Base-by-base conservation (phyloP, 2,329 filamentous ascomycete genomes). In the Beauveria brongniartii region DNA sequence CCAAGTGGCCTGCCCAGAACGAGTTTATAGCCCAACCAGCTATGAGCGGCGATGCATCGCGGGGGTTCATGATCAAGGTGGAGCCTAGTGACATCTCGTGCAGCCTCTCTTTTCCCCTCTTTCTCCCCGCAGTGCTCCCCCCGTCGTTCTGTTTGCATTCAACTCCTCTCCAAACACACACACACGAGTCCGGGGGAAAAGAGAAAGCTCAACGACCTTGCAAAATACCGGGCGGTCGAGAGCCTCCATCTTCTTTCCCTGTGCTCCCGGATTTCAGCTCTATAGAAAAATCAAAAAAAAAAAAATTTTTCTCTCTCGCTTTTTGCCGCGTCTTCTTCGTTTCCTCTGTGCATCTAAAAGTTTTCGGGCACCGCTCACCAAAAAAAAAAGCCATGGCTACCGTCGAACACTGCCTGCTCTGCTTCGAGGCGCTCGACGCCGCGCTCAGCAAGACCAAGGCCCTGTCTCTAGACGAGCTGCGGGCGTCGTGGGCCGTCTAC, bases 351-450 rank as follows among this genome's bases (percentile, higher is more conserved):
- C 34, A 37, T 37, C 12, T 14, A 5, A 37, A 34, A 5, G 34
- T 12, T 5, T 5, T 12, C 14, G 34, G 34, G 34, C 34, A 37
- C 5, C 34, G 12, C 34, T 12, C 1, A 12, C 9, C 9, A 30
- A 12, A 14, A 5, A 30, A 12, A 14, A 5, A 4, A 24, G 54
- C 50, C 66, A 97, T 97, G 93, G 93, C 94, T 54, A 88, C 89
- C 61, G 76, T 84, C 68, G 88, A 87, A 63, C 93, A 97, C 75
- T 97, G 92, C 75, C 86, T 93, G 69, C 92, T 88, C 75, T 97
- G 92, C 79, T 97, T 99, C 80, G 94, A 99, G 76, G 81, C 82
- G 46, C 85, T 99, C 43, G 82, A 85, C 55, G 88, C 92, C 59
- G 83, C 86, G 63, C 90, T 96, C 66, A 83, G 91, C 66, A 78